These are phyloP conservation scores for Exophiala viscosa DNA, from an alignment of 2,329 filamentous ascomycete species.

Conservation along the genomic window DNA sequence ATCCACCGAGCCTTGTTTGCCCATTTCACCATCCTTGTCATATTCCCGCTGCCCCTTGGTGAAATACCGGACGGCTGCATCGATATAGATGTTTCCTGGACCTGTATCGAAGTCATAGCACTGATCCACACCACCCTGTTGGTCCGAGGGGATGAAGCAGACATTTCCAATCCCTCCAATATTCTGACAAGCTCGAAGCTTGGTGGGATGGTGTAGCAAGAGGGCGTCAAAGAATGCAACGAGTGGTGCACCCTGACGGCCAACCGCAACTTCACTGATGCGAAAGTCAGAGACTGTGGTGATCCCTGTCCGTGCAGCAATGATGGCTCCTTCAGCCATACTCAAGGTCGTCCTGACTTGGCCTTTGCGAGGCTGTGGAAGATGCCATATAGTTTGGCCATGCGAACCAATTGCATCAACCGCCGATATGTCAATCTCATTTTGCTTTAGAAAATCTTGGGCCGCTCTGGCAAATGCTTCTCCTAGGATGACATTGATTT, in stretches of 20 bases:
- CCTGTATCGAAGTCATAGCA: conserved; percentile 55
- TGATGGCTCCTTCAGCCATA: conserved; percentile 55
- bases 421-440: conserved; percentile 42
- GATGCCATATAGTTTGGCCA: conserved; percentile 56
- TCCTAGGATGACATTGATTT: conserved; percentile 55
- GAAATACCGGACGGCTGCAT: conserved; percentile 54
- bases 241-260: conserved; percentile 53
- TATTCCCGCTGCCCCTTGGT: conserved; percentile 50
- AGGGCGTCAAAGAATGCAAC: conserved; percentile 56
- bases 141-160: conserved; percentile 52
- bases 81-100: conserved; percentile 55
- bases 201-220: conserved; percentile 53
- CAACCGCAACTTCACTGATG: conserved; percentile 53
- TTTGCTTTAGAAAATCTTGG: conserved; percentile 45
- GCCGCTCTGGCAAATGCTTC: conserved; percentile 54
- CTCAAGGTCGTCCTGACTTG: conserved; percentile 48
- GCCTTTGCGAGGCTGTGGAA: conserved; percentile 49
- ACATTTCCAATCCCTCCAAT: conserved; percentile 60
- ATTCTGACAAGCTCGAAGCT: conserved; percentile 57
- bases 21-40: conserved; percentile 53
- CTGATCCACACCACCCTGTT: conserved; percentile 37
- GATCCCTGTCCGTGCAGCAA: conserved; percentile 53
- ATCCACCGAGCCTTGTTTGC: conserved; percentile 48
- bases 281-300: conserved; percentile 58
- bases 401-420: conserved; percentile 57